phyloP scores from a whole-genome alignment of 192 early-diverging fungal genomes.

The Haplosporangium gracile region DNA sequence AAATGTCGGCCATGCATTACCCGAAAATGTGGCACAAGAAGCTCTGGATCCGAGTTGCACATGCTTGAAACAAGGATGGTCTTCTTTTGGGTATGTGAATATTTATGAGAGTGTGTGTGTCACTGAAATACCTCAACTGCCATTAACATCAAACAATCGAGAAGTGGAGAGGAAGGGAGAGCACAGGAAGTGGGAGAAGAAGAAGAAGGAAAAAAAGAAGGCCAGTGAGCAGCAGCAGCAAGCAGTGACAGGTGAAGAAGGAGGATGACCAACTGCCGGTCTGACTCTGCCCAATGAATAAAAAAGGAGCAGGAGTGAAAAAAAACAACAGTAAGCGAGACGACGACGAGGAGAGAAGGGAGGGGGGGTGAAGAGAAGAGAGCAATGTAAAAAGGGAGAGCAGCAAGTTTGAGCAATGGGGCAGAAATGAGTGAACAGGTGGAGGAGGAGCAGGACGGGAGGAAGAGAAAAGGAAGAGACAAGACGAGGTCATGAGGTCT shows the following conservation, averaged over 20 bases:
- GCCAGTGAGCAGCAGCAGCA: no score
- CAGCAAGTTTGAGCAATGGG: no score
- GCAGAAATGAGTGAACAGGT: neutral
- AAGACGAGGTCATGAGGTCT: neutral
- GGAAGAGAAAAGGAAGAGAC: neutral
- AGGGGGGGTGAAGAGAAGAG: no score
- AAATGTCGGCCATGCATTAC: neutral
- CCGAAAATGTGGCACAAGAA: neutral
- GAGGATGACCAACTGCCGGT: no score
- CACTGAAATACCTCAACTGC: constrained; percentile 2
- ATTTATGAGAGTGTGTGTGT: neutral
- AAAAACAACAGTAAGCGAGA: no score
- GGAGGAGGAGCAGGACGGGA: neutral
- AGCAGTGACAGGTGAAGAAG: no score
- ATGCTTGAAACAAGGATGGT: neutral
- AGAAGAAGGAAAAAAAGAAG: neutral
- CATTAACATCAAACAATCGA: neutral
- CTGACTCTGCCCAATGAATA: no score
- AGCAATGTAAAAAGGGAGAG: no score
- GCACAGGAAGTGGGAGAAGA: neutral
- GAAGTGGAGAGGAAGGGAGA: neutral
- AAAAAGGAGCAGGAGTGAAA: no score
- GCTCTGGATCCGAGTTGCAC: neutral
- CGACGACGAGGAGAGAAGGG: no score
- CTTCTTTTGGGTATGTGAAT: neutral